Evolutionary conservation across 2,329 filamentous ascomycete genomes (phyloP).

Genomic region (Niveomyces coronatus): DNA sequence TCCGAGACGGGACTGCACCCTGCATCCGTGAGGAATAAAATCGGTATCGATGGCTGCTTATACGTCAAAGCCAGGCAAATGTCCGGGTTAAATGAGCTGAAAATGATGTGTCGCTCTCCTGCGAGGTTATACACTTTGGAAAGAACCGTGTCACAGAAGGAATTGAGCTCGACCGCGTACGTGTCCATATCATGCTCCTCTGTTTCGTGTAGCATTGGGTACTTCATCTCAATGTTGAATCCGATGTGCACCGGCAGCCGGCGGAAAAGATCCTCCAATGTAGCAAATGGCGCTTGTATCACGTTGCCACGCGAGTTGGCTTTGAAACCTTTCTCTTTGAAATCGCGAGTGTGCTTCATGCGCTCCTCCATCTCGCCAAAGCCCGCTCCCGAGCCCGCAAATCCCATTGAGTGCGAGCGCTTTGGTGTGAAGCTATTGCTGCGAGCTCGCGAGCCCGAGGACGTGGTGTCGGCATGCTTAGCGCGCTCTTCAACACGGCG

Average conservation of each 20-base stretch:
- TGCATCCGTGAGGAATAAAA: conserved; percentile 87
- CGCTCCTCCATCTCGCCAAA: conserved; percentile 53
- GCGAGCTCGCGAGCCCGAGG: conserved; percentile 15
- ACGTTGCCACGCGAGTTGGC: conserved; percentile 88
- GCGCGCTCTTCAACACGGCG: conserved; percentile 19
- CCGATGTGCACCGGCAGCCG: conserved; percentile 73
- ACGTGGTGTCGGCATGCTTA: conserved; percentile 12
- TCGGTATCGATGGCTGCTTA: conserved; percentile 94
- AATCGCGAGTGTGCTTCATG: conserved; percentile 95
- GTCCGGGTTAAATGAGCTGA: conserved; percentile 95
- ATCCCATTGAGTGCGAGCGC: conserved; percentile 46
- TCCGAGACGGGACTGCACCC: conserved; percentile 76
- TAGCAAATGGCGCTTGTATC: conserved; percentile 93
- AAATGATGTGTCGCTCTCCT: conserved; percentile 80
- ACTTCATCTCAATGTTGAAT: conserved; percentile 99
- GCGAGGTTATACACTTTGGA: conserved; percentile 81
- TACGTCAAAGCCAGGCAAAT: conserved; percentile 89
- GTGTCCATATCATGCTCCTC: conserved; percentile 96
- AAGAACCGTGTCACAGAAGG: conserved; percentile 89
- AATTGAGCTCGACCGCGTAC: conserved; percentile 91
- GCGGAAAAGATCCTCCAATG: conserved; percentile 83
- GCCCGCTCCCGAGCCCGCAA: conserved; percentile 28
- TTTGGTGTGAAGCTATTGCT: conserved; percentile 33
- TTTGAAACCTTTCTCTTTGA: conserved; percentile 91
- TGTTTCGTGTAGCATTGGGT: conserved; percentile 93